Evolutionary conservation across 495 filamentous ascomycete genomes (phyloP).

Genomic region (Aspergillus avenaceus): DNA sequence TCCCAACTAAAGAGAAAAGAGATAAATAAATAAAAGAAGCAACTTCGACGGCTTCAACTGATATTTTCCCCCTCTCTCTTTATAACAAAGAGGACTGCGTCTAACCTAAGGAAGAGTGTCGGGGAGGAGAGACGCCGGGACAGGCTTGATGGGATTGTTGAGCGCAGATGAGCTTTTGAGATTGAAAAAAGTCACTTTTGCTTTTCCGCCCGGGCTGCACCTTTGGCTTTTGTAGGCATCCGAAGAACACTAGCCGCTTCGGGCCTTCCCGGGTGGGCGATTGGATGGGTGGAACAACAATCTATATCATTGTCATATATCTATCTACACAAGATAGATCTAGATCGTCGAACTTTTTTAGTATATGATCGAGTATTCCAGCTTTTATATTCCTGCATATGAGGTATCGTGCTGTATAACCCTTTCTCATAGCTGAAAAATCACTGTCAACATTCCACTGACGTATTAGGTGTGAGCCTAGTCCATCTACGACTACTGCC

Average conservation of each 20-base stretch:
- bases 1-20: slow-evolving; percentile 8
- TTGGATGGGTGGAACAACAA: background rate
- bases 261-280: slow-evolving; percentile 16
- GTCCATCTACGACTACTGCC: too few relatives aligned
- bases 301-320: too few relatives aligned
- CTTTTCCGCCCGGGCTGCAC: slow-evolving; percentile 24
- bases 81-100: slow-evolving; percentile 19
- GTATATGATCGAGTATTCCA: background rate
- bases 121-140: slow-evolving; percentile 6
- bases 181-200: slow-evolving; percentile 31
- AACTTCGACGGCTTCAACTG: slow-evolving; percentile 12
- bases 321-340: background rate
- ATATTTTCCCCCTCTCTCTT: too few relatives aligned
- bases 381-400: too few relatives aligned
- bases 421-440: too few relatives aligned
- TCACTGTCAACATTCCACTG: too few relatives aligned
- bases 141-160: slow-evolving; percentile 1
- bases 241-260: slow-evolving; percentile 21
- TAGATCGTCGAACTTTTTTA: background rate
- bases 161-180: slow-evolving; percentile 3
- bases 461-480: too few relatives aligned
- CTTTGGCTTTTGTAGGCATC: slow-evolving; percentile 27
- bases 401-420: too few relatives aligned
- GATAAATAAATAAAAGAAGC: slow-evolving; percentile 4
- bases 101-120: slow-evolving; percentile 6